Evolutionary conservation across 768 basidiomycete species (phyloP).

Genomic region (Serpula lacrymans): DNA sequence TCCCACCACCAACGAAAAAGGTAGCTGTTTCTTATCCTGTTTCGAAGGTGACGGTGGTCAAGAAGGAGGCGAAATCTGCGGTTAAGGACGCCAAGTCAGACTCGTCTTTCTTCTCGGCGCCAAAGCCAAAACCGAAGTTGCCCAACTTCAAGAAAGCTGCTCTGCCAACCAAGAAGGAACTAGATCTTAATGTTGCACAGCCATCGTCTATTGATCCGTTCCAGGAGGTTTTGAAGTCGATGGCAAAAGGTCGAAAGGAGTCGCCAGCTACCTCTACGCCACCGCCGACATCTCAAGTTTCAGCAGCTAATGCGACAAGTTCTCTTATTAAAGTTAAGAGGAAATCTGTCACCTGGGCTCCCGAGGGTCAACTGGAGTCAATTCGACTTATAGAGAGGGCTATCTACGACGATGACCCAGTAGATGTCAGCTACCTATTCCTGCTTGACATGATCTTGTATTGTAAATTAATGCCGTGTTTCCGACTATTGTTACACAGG

Average conservation of each 20-base stretch:
- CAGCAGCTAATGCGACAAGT: slow-evolving; percentile 29
- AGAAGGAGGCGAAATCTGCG: slow-evolving; percentile 50
- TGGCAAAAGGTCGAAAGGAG: slow-evolving; percentile 59
- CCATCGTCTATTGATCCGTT: slow-evolving; percentile 79
- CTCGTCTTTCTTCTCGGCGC: slow-evolving; percentile 85
- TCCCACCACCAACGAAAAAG: slow-evolving; percentile 64
- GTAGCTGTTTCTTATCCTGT: slow-evolving; percentile 38
- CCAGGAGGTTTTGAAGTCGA: slow-evolving; percentile 76
- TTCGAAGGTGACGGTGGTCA: slow-evolving; percentile 37
- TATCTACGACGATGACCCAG: slow-evolving; percentile 84
- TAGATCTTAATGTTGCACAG: slow-evolving; percentile 61
- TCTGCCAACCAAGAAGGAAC: slow-evolving; percentile 45
- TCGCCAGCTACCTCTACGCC: slow-evolving; percentile 64
- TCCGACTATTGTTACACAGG: slow-evolving; percentile 50
- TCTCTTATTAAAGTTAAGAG: slow-evolving; percentile 58
- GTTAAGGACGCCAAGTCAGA: slow-evolving; percentile 82
- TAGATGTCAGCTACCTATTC: slow-evolving; percentile 69
- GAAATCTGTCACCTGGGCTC: slow-evolving; percentile 78
- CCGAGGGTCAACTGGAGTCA: slow-evolving; percentile 69
- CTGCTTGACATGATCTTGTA: slow-evolving; percentile 35
- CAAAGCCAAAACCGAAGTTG: slow-evolving; percentile 78
- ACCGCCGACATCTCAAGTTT: slow-evolving; percentile 35
- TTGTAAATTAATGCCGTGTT: slow-evolving; percentile 50
- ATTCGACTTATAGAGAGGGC: slow-evolving; percentile 82
- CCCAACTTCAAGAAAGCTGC: slow-evolving; percentile 85